A percentile compares a stretch with the other conserved stretches of the same genome.
Conservation (phyloP, 805 yeast species). For the Ogataea zsoltii region DNA sequence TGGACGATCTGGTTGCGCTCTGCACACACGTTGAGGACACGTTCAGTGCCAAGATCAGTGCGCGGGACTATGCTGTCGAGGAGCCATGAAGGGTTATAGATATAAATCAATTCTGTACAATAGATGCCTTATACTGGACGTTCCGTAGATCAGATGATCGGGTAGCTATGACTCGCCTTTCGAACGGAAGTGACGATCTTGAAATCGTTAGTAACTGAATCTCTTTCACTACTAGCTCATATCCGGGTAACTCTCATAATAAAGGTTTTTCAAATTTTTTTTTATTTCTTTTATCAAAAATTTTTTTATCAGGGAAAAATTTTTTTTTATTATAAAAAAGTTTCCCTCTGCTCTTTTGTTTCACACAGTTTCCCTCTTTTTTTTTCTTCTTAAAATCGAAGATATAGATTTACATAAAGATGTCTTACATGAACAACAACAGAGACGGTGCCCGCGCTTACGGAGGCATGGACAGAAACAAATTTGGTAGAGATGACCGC, state of each 20-base stretch:
- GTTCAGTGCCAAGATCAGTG: conserved; percentile 67
- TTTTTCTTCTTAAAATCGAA: neutral
- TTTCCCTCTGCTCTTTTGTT: conserved; percentile 4
- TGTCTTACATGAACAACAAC: conserved; percentile 45
- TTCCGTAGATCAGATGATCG: too few species aligned
- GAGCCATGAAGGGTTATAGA: conserved; percentile 41
- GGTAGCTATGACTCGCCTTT: too few species aligned
- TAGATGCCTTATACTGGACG: neutral
- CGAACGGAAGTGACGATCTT: too few species aligned
- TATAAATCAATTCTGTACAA: conserved; percentile 5
- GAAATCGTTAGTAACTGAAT: too few species aligned
- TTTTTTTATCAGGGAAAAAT: conserved; percentile 5
- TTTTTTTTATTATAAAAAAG: neutral
- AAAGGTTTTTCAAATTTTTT: conserved; percentile 1
- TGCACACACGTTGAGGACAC: conserved; percentile 82
- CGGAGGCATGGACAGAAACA: conserved; percentile 41
- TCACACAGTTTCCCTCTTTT: conserved; percentile 3
- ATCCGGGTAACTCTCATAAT: conserved; percentile 10
- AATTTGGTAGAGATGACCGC: conserved; percentile 38
- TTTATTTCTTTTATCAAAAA: neutral
- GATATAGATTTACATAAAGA: conserved; percentile 19
- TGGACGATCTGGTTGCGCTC: conserved; percentile 77
- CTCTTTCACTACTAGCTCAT: too few species aligned
- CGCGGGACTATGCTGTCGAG: conserved; percentile 49
- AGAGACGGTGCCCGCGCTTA: conserved; percentile 35